These are phyloP conservation scores for Gossypium ekmanianum DNA, from an alignment of 345 rosid species.

Conservation along the genomic window DNA sequence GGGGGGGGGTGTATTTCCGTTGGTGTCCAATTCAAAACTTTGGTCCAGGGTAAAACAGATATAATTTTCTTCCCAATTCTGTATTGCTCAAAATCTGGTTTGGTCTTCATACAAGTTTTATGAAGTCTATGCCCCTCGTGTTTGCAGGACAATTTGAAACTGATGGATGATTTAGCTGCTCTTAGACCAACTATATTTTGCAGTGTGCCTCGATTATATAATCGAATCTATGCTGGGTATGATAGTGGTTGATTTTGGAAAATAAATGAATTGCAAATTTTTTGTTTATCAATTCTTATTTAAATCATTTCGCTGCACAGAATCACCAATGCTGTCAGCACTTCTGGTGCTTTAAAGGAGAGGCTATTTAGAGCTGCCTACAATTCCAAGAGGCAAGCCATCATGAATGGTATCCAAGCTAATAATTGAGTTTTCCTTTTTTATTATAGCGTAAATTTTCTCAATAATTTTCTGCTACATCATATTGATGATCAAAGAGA, in stretches of 20 bases:
- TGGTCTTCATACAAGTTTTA: constrained; percentile 1
- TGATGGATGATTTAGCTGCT: constrained; percentile 79
- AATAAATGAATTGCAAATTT: not conserved
- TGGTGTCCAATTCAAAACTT: not conserved
- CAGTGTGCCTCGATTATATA: constrained; percentile 91
- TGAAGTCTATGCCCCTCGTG: not conserved
- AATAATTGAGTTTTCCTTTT: not conserved
- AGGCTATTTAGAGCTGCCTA: constrained; percentile 70
- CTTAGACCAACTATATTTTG: constrained; percentile 80
- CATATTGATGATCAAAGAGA: not conserved
- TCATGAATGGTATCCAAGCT: constrained; percentile 50
- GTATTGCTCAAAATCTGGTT: not conserved
- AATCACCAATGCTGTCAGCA: constrained; percentile 63
- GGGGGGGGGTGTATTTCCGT: not conserved
- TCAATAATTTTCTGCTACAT: not conserved
- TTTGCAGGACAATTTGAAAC: constrained; percentile 75
- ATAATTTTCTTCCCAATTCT: not conserved
- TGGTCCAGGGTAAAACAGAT: not conserved
- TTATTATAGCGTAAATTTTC: not conserved
- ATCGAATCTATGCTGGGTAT: constrained; percentile 84
- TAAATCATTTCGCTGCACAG: constrained; percentile 36
- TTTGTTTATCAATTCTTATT: constrained; percentile 15
- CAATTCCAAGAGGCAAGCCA: constrained; percentile 83
- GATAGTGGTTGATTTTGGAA: constrained; percentile 13
- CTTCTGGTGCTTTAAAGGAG: constrained; percentile 66